Evolutionary conservation across 495 filamentous ascomycete species (phyloP).

Genomic region (Penicillium steckii): DNA sequence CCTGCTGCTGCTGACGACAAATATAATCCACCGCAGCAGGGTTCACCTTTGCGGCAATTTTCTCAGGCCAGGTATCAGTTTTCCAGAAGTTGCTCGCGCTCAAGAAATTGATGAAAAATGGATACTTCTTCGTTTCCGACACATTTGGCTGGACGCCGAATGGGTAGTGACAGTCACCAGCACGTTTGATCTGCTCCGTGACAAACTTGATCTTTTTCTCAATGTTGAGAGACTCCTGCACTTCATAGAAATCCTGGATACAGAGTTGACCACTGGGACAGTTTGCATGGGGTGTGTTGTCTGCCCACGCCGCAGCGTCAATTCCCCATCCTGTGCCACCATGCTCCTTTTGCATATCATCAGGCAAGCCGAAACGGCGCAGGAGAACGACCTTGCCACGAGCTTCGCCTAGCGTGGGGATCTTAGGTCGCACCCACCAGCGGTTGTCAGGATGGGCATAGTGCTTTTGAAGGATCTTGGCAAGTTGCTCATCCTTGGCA

Average conservation of each 20-base stretch:
- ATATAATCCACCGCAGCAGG: constrained; percentile 81
- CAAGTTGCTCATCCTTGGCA: constrained; percentile 77
- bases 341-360: constrained; percentile 56
- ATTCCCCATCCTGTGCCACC: constrained; percentile 73
- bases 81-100: constrained; percentile 93
- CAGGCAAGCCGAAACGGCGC: constrained; percentile 71
- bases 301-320: constrained; percentile 79
- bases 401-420: constrained; percentile 77
- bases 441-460: constrained; percentile 61
- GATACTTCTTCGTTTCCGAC: constrained; percentile 43
- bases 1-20: constrained; percentile 62
- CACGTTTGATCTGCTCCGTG: constrained; percentile 70
- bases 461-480: constrained; percentile 64
- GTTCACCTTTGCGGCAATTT: constrained; percentile 88
- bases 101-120: constrained; percentile 89
- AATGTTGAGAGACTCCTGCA: constrained; percentile 72
- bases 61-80: constrained; percentile 87
- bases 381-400: constrained; percentile 84
- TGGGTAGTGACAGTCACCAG: constrained; percentile 51
- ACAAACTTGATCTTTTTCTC: constrained; percentile 75
- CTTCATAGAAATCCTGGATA: constrained; percentile 95
- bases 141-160: constrained; percentile 33
- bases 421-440: constrained; percentile 79
- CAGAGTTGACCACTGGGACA: constrained; percentile 73
- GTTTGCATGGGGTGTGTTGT: constrained; percentile 78